Conservation (phyloP, 768 basidiomycete genomes). For the Xerocomus potaroensis region DNA sequence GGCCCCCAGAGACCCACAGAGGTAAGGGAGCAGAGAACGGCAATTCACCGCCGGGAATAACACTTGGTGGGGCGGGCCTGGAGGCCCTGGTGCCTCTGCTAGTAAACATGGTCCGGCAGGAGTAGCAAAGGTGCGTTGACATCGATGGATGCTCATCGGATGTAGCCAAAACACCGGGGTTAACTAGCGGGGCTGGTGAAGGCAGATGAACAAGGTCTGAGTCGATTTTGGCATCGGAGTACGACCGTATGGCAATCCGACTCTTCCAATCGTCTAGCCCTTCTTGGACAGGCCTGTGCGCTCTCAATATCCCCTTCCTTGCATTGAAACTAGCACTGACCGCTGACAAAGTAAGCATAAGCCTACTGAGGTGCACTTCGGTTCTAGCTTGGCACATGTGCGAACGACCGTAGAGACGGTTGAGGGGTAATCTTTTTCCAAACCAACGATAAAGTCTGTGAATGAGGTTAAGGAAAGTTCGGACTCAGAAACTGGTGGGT, state of each 20-base stretch:
- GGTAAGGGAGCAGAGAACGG: slow-evolving; percentile 18
- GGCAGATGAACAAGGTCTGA: slow-evolving; percentile 14
- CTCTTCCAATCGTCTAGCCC: slow-evolving; percentile 71
- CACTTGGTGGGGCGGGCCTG: slow-evolving; percentile 10
- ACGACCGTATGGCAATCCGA: slow-evolving; percentile 66
- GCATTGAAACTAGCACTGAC: slow-evolving; percentile 31
- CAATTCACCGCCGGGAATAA: slow-evolving; percentile 2
- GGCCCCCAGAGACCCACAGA: slow-evolving; percentile 32
- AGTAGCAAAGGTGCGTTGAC: slow-evolving; percentile 51
- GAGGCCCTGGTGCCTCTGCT: slow-evolving; percentile 49
- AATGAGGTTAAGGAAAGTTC: background rate
- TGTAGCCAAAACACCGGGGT: background rate
- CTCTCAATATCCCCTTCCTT: background rate
- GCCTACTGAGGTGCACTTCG: slow-evolving; percentile 50
- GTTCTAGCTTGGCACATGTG: slow-evolving; percentile 73
- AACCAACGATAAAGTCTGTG: slow-evolving; percentile 71
- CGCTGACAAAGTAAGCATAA: slow-evolving; percentile 64
- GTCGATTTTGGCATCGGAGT: slow-evolving; percentile 14
- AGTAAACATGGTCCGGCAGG: slow-evolving; percentile 57
- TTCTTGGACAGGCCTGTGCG: slow-evolving; percentile 54
- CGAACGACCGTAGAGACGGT: slow-evolving; percentile 81
- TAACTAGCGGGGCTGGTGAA: background rate
- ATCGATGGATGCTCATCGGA: slow-evolving; percentile 26
- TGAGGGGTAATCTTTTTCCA: slow-evolving; percentile 81
- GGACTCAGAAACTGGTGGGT: background rate